phyloP scores from a whole-genome alignment of 75 land plant species.

The Selaginella moellendorffii region DNA sequence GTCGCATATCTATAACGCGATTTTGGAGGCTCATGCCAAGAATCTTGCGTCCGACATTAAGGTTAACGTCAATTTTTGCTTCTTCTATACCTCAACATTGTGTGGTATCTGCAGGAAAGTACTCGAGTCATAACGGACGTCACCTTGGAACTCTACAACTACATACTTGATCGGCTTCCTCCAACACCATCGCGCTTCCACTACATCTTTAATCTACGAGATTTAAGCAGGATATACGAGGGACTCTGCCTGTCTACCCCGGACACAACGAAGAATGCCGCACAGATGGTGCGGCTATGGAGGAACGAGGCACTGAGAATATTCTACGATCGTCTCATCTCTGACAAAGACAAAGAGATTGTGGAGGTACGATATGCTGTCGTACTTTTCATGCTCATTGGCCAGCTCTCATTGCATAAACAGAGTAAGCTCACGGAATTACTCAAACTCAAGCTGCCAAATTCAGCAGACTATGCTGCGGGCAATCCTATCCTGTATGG shows the following conservation, averaged over 20 bases:
- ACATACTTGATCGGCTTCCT: slow-evolving; percentile 19
- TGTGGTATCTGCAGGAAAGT: slow-evolving; percentile 10
- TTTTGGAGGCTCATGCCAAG: slow-evolving; percentile 17
- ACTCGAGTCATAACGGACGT: slow-evolving; percentile 12
- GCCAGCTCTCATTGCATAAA: background rate
- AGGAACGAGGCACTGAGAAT: slow-evolving; percentile 23
- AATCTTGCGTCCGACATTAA: slow-evolving; percentile 16
- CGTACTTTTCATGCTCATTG: background rate
- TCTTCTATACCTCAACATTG: background rate
- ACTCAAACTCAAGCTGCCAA: slow-evolving; percentile 11
- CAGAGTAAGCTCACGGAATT: slow-evolving; percentile 13
- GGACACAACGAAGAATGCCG: slow-evolving; percentile 19
- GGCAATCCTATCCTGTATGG: slow-evolving; percentile 23
- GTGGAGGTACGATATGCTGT: slow-evolving; percentile 11
- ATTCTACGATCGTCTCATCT: slow-evolving; percentile 25
- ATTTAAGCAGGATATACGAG: slow-evolving; percentile 26
- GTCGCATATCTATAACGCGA: slow-evolving; percentile 19
- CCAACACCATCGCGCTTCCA: slow-evolving; percentile 31
- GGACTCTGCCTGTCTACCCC: slow-evolving; percentile 24
- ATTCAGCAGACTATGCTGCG: slow-evolving; percentile 11
- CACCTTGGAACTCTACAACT: slow-evolving; percentile 18
- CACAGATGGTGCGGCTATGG: slow-evolving; percentile 27
- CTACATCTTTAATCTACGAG: slow-evolving; percentile 26
- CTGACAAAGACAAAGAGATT: slow-evolving; percentile 18
- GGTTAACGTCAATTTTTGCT: background rate